These are phyloP conservation scores for Polytrichum formosum DNA, from an alignment of 225 moss, liverwort and hornwort genomes.

Conservation along the genomic window DNA sequence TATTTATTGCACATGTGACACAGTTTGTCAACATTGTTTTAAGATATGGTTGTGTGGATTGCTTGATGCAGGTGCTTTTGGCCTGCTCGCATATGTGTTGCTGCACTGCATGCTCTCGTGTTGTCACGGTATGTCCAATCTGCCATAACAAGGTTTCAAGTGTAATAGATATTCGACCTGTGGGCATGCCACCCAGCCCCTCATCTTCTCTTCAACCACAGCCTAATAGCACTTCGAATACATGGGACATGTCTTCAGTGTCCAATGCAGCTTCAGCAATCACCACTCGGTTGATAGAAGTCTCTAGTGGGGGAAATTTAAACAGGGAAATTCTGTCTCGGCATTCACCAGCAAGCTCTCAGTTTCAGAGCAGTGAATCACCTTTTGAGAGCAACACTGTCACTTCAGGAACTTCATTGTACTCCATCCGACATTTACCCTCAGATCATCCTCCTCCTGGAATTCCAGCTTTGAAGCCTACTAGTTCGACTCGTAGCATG, in stretches of 20 bases:
- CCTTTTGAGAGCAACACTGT: slow-evolving; percentile 22
- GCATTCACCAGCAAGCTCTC: slow-evolving; percentile 23
- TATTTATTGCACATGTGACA: too few relatives aligned
- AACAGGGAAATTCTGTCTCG: slow-evolving; percentile 27
- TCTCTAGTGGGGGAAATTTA: slow-evolving; percentile 12
- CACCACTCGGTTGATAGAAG: slow-evolving; percentile 16
- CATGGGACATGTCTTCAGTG: slow-evolving; percentile 24
- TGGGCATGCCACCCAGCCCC: slow-evolving; percentile 27
- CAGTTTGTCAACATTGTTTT: background rate
- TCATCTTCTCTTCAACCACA: slow-evolving; percentile 24
- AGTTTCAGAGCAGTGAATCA: slow-evolving; percentile 19
- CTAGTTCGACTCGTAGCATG: slow-evolving; percentile 15
- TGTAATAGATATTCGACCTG: slow-evolving; percentile 50
- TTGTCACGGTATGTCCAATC: slow-evolving; percentile 38
- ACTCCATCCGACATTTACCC: slow-evolving; percentile 26
- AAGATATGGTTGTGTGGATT: background rate
- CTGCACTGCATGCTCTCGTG: slow-evolving; percentile 50
- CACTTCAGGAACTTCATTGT: slow-evolving; percentile 22
- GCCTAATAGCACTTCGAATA: slow-evolving; percentile 14
- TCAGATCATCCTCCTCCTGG: slow-evolving; percentile 40
- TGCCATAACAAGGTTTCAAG: slow-evolving; percentile 39
- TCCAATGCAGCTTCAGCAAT: slow-evolving; percentile 18
- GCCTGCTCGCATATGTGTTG: slow-evolving; percentile 56
- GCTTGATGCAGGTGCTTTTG: slow-evolving; percentile 34
- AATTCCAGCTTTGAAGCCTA: slow-evolving; percentile 31